A percentile compares a stretch with the other conserved stretches of the same genome.
These are phyloP conservation scores for Fraxinus greggii DNA, from an alignment of 305 asterid species.

Conservation along the genomic window DNA sequence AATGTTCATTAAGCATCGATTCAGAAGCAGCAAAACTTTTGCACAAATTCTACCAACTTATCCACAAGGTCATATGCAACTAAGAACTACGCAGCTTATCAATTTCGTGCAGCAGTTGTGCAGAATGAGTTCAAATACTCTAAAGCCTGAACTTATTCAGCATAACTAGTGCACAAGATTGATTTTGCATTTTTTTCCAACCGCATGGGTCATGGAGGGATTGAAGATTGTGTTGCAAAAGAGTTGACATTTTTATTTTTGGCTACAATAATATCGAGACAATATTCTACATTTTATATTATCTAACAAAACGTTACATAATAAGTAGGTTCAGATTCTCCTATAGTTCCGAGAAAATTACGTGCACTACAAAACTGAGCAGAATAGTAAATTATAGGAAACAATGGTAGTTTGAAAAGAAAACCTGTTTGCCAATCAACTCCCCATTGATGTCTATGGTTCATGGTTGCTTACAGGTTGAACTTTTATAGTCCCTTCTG, in stretches of 20 bases:
- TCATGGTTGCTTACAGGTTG: slow-evolving; percentile 31
- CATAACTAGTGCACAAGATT: neutral
- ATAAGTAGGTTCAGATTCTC: slow-evolving; percentile 23
- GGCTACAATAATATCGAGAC: neutral
- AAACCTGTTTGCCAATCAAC: neutral
- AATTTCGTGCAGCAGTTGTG: neutral
- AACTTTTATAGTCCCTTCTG: slow-evolving; percentile 55
- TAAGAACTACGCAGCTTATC: neutral
- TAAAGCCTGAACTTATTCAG: neutral
- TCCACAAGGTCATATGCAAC: neutral
- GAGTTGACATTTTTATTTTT: neutral
- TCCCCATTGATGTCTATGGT: slow-evolving; percentile 26
- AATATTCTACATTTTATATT: slow-evolving; percentile 21
- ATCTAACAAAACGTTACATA: slow-evolving; percentile 32
- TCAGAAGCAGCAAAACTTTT: neutral
- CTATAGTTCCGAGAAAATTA: slow-evolving; percentile 23
- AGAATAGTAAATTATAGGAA: neutral
- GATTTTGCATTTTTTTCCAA: neutral
- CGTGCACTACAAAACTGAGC: slow-evolving; percentile 31
- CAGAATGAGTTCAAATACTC: neutral
- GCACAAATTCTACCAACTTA: neutral
- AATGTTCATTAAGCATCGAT: neutral
- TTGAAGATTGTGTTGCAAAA: neutral
- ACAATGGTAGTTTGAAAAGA: slow-evolving; percentile 7
- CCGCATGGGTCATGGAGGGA: neutral